These are phyloP conservation scores for Neonectria faginata DNA, from an alignment of 2,329 filamentous ascomycete species.

Conservation along the genomic window DNA sequence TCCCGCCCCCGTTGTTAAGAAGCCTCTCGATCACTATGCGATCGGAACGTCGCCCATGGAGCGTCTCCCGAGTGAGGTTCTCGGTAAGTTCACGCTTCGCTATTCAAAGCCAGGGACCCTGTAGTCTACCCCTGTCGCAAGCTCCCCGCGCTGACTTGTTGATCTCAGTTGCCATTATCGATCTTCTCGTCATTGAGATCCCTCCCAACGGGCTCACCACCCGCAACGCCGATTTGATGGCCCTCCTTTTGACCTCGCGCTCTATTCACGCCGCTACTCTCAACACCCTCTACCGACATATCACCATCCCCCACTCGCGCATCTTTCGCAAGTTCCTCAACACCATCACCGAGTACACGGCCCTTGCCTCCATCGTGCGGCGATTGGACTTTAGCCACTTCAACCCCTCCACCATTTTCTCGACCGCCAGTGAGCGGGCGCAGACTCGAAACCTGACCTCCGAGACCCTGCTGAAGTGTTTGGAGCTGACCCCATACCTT, in stretches of 20 bases:
- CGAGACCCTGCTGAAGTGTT: slow-evolving; percentile 76
- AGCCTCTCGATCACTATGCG: slow-evolving; percentile 45
- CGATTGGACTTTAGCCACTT: slow-evolving; percentile 89
- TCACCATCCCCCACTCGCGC: slow-evolving; percentile 84
- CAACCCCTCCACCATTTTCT: slow-evolving; percentile 81
- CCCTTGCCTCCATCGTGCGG: slow-evolving; percentile 79
- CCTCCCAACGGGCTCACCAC: slow-evolving; percentile 78
- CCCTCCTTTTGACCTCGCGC: slow-evolving; percentile 80
- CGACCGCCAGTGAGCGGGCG: slow-evolving; percentile 78
- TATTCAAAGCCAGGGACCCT: slow-evolving; percentile 16
- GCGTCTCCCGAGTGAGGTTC: slow-evolving; percentile 75
- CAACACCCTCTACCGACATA: slow-evolving; percentile 79
- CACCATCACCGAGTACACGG: slow-evolving; percentile 74
- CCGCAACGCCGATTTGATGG: slow-evolving; percentile 82
- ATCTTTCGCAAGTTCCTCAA: slow-evolving; percentile 85
- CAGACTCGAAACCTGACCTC: slow-evolving; percentile 82
- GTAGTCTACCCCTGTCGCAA: slow-evolving; percentile 27
- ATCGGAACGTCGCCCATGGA: slow-evolving; percentile 71
- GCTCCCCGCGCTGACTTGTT: slow-evolving; percentile 36
- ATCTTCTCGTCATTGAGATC: slow-evolving; percentile 78
- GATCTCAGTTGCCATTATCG: slow-evolving; percentile 75
- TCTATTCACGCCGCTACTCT: slow-evolving; percentile 79
- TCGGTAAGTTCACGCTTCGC: slow-evolving; percentile 66
- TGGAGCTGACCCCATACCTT: slow-evolving; percentile 78
- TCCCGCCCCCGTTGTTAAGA: slow-evolving; percentile 50